Conservation (phyloP, 768 basidiomycete genomes). For the Suillus ampliporus region DNA sequence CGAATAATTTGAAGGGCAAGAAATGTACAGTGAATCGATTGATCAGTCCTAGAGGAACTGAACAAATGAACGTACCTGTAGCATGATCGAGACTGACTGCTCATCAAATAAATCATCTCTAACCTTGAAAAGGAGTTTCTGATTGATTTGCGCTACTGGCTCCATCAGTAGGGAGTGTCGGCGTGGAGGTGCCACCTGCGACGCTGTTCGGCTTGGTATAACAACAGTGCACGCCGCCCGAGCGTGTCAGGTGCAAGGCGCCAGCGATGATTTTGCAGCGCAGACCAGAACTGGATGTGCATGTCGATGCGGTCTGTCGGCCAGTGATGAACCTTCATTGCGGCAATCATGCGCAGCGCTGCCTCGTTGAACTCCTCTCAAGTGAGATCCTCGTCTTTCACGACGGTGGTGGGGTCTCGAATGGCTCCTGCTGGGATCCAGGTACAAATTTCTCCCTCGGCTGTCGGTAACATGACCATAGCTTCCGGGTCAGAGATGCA, state of each 20-base stretch:
- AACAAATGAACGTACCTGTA: too few species aligned
- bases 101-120: neutral
- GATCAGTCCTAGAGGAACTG: too few species aligned
- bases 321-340: constrained; percentile 19
- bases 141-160: constrained; percentile 9
- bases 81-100: too few species aligned
- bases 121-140: neutral
- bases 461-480: too few species aligned
- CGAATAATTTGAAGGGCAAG: too few species aligned
- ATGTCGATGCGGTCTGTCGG: constrained; percentile 10
- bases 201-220: constrained; percentile 22
- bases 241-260: neutral
- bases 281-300: constrained; percentile 19
- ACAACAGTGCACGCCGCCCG: constrained; percentile 15
- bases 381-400: constrained; percentile 2
- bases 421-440: too few species aligned
- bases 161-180: neutral
- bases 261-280: constrained; percentile 12
- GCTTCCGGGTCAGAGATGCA: too few species aligned
- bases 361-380: constrained; percentile 12
- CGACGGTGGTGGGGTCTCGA: too few species aligned
- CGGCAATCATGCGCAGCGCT: constrained; percentile 15
- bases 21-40: too few species aligned
- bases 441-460: too few species aligned
- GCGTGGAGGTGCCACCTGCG: constrained; percentile 10